Evolutionary conservation across 345 rosid genomes (phyloP).

Genomic region (Syzygium oleosum): DNA sequence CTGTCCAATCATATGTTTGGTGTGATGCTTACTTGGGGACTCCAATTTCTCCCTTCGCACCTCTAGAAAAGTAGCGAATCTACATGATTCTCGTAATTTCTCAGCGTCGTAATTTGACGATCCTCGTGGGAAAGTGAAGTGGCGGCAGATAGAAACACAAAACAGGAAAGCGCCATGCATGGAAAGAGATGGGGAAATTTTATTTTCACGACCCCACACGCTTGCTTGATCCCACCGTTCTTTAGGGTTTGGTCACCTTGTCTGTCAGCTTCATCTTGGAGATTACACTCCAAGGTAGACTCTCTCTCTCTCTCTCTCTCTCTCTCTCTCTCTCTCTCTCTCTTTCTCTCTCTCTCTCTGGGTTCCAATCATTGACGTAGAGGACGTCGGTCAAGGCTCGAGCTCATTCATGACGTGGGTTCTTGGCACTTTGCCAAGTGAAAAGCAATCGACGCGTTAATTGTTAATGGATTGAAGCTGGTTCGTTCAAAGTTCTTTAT

Average conservation of each 20-base stretch:
- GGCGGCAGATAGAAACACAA: background rate
- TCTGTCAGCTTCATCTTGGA: background rate
- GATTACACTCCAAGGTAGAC: background rate
- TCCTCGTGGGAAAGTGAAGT: background rate
- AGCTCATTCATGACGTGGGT: background rate
- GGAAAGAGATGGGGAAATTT: background rate
- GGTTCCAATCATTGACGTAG: background rate
- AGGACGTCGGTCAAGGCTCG: background rate
- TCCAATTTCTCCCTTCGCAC: background rate
- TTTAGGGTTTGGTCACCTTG: background rate
- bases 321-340: background rate
- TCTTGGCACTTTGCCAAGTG: background rate
- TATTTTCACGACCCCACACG: background rate
- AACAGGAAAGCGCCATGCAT: background rate
- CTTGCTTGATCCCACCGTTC: background rate
- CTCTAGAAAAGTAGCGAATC: background rate
- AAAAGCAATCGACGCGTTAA: background rate
- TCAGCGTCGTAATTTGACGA: background rate
- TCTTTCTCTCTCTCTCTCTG: background rate
- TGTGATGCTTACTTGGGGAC: background rate
- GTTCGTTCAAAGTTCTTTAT: background rate
- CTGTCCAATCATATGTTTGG: background rate
- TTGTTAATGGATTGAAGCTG: background rate
- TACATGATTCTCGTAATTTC: background rate
- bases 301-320: background rate